Evolutionary conservation across 1,284 basidiomycete genomes (phyloP).

Genomic region (Cystobasidiaceae sp.): DNA sequence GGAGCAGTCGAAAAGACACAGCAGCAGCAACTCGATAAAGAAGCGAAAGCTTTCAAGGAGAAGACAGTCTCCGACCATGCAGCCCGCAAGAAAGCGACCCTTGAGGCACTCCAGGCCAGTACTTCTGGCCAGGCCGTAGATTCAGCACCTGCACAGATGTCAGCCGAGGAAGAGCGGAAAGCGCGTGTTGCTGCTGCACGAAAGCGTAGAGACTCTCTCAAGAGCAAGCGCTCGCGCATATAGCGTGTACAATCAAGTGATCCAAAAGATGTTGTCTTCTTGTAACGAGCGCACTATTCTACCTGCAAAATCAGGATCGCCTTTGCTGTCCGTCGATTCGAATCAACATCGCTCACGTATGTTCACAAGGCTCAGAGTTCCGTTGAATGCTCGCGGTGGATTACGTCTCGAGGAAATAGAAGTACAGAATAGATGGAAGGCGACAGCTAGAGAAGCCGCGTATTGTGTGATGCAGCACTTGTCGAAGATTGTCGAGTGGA

Average conservation of each 20-base stretch:
- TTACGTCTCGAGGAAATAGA: no score
- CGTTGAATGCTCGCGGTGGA: no score
- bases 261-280: not conserved
- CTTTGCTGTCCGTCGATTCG: not conserved
- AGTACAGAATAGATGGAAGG: no score
- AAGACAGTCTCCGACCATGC: constrained; percentile 3
- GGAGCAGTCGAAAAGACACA: constrained; percentile 9
- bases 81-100: constrained; percentile 10
- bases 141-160: not conserved
- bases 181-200: constrained; percentile 20
- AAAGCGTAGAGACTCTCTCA: constrained; percentile 12
- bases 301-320: not conserved
- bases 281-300: not conserved
- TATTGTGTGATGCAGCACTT: no score
- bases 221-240: constrained; percentile 5
- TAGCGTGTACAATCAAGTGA: not conserved
- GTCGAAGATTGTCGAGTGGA: no score
- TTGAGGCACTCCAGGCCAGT: constrained; percentile 10
- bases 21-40: constrained; percentile 11
- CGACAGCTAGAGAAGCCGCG: no score
- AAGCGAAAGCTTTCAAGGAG: constrained; percentile 1
- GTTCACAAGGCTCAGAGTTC: no score
- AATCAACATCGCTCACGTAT: no score
- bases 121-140: not conserved
- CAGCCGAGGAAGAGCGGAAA: constrained; percentile 16